phyloP scores from a whole-genome alignment of 1,139 yeast species.

The Protomyces lactucae-debilis region DNA sequence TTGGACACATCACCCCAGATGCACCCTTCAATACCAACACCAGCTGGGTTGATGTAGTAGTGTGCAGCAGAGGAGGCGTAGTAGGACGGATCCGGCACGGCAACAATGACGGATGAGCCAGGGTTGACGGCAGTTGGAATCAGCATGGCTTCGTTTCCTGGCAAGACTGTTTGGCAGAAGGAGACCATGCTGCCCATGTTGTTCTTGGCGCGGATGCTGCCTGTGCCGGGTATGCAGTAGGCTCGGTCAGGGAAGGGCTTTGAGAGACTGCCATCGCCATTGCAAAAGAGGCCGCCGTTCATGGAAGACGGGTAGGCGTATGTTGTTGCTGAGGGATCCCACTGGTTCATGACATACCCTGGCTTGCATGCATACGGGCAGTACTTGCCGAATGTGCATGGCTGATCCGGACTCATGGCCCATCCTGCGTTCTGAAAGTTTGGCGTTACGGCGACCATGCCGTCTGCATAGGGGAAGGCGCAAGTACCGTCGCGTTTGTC shows the following conservation, averaged over 20 bases:
- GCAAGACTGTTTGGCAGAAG: constrained; percentile 86
- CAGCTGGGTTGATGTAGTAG: constrained; percentile 81
- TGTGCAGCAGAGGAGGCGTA: constrained; percentile 80
- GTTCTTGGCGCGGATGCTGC: constrained; percentile 52
- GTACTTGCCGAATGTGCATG: constrained; percentile 81
- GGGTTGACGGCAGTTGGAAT: constrained; percentile 67
- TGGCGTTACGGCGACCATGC: constrained; percentile 63
- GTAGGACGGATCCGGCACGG: constrained; percentile 70
- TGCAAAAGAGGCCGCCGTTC: constrained; percentile 78
- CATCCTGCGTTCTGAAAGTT: constrained; percentile 50
- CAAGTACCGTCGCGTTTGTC: constrained; percentile 25
- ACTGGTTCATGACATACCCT: constrained; percentile 95
- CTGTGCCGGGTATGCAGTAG: constrained; percentile 67
- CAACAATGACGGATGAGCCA: constrained; percentile 50
- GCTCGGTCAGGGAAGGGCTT: constrained; percentile 56
- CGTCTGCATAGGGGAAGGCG: constrained; percentile 57
- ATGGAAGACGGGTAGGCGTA: constrained; percentile 65
- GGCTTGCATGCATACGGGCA: constrained; percentile 96
- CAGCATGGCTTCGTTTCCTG: constrained; percentile 91
- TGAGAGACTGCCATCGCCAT: constrained; percentile 60
- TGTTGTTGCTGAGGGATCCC: constrained; percentile 76
- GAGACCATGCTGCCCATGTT: constrained; percentile 47
- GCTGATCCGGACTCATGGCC: constrained; percentile 78
- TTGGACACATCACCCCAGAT: constrained; percentile 69
- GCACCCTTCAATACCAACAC: constrained; percentile 72